A percentile compares a stretch with the other conserved stretches of the same genome.
Evolutionary conservation across 2,329 filamentous ascomycete genomes (phyloP).

Genomic region (Trichoderma semiorbis): DNA sequence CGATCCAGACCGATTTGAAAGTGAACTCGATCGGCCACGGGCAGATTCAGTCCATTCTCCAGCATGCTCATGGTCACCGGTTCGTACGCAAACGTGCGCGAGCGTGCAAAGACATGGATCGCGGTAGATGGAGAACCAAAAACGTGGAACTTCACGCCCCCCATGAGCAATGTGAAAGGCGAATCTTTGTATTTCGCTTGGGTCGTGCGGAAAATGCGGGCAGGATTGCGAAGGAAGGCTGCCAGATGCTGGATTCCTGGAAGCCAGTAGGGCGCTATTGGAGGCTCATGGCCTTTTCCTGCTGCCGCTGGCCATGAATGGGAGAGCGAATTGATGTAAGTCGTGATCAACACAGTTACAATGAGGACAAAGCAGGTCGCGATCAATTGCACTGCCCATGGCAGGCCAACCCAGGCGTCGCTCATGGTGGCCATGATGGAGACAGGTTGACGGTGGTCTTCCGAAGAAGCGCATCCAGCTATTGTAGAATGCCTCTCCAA

Average conservation of each 20-base stretch:
- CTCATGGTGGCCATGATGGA: background rate
- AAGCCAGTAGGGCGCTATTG: background rate
- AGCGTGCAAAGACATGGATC: background rate
- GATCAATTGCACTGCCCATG: background rate
- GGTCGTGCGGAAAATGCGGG: background rate
- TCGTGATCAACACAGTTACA: background rate
- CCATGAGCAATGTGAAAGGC: background rate
- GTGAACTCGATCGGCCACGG: background rate
- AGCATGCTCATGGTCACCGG: constrained; percentile 5
- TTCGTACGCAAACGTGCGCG: background rate
- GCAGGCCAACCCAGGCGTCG: background rate
- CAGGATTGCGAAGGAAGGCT: background rate
- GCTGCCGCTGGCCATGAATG: background rate
- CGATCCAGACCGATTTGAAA: background rate
- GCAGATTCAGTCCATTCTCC: background rate
- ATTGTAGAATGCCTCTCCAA: background rate
- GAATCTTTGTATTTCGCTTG: background rate
- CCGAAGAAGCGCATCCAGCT: background rate
- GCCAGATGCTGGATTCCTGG: constrained; percentile 9
- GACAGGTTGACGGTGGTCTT: background rate
- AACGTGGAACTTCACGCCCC: background rate
- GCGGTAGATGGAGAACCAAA: background rate
- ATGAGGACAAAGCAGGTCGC: background rate
- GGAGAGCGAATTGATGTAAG: background rate
- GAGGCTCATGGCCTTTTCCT: constrained; percentile 1